Conservation (phyloP, 73 alveolate species). For the Paramecium primaurelia region DNA sequence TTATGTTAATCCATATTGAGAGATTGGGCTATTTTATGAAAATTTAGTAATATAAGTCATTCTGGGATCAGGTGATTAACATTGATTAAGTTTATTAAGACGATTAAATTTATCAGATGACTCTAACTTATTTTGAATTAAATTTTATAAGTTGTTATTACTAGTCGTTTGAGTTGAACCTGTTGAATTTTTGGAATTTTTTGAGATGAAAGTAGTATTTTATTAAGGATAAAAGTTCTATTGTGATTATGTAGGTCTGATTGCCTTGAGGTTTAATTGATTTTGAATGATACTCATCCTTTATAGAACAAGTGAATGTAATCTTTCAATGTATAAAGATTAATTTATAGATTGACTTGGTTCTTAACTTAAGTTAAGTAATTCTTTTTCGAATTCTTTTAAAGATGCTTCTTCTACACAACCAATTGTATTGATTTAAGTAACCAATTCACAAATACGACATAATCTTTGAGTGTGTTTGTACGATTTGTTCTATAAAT, state of each 20-base stretch:
- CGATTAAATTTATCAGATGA: not conserved
- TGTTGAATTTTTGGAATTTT: slow-evolving; percentile 25
- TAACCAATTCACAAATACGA: not conserved
- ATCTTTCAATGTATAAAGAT: slow-evolving; percentile 14
- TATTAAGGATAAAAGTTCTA: not conserved
- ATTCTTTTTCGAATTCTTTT: not conserved
- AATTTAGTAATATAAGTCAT: slow-evolving; percentile 27
- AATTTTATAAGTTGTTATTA: not conserved
- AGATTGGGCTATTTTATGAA: not conserved
- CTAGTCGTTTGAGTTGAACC: slow-evolving; percentile 32
- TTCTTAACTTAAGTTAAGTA: not conserved
- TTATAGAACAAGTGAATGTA: slow-evolving; percentile 10
- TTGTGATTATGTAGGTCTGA: not conserved
- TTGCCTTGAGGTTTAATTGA: not conserved
- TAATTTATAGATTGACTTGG: not conserved
- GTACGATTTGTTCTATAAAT: not conserved
- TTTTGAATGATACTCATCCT: slow-evolving; percentile 4
- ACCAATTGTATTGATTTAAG: not conserved
- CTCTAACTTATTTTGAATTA: not conserved
- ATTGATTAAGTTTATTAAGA: not conserved
- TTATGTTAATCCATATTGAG: not conserved
- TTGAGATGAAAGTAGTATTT: not conserved
- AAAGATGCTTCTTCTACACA: not conserved
- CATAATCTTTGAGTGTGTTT: not conserved
- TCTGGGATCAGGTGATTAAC: slow-evolving; percentile 8